Evolutionary conservation across 257 asterid species (phyloP).

Genomic region (Verbena officinalis): DNA sequence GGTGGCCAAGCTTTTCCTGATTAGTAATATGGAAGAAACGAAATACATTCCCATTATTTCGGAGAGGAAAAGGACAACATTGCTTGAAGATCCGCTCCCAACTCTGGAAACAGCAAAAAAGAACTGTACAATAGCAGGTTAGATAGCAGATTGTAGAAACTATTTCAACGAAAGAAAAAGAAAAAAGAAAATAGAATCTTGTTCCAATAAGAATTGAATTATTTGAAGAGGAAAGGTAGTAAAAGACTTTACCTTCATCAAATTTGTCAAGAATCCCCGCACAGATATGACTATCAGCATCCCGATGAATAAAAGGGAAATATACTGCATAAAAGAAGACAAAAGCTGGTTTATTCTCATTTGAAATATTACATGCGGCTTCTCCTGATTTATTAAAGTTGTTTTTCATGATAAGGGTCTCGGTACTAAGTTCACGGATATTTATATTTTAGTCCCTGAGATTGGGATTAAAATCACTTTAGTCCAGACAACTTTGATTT

Average conservation of each 20-base stretch:
- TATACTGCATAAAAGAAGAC: slow-evolving; percentile 59
- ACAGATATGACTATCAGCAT: slow-evolving; percentile 89
- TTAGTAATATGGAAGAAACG: slow-evolving; percentile 86
- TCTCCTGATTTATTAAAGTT: slow-evolving; percentile 6
- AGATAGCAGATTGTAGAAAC: slow-evolving; percentile 19
- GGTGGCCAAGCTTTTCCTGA: slow-evolving; percentile 95
- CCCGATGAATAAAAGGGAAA: slow-evolving; percentile 91
- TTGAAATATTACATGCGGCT: neutral
- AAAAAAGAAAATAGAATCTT: neutral
- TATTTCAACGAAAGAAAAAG: neutral
- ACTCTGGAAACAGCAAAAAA: slow-evolving; percentile 98
- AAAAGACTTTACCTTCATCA: slow-evolving; percentile 84
- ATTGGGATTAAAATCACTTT: too few species aligned
- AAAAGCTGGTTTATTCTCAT: slow-evolving; percentile 9
- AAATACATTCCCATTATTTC: slow-evolving; percentile 99
- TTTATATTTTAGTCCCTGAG: too few species aligned
- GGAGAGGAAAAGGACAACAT: slow-evolving; percentile 95
- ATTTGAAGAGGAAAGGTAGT: neutral
- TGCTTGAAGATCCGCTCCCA: slow-evolving; percentile 99
- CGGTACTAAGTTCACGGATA: too few species aligned
- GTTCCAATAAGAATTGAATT: neutral
- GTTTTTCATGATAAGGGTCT: slow-evolving; percentile 14
- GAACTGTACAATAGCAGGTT: slow-evolving; percentile 63
- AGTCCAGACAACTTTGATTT: too few species aligned
- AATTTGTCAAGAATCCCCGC: slow-evolving; percentile 83